These are phyloP conservation scores for Colletotrichum australisinense DNA, from an alignment of 2,329 filamentous ascomycete species.

Conservation along the genomic window DNA sequence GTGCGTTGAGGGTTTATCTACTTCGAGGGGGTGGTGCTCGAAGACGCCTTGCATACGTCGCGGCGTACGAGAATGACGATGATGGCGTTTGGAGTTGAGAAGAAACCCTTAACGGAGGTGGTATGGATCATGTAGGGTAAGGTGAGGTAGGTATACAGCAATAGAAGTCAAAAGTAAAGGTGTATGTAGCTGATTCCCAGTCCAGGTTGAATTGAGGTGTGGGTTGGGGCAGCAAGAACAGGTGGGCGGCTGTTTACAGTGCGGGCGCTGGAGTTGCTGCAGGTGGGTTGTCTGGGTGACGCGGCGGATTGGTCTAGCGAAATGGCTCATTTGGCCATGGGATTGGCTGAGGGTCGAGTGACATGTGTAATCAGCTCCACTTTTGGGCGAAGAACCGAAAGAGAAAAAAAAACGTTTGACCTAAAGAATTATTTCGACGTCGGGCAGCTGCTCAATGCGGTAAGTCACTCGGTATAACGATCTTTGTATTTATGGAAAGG, in stretches of 20 bases:
- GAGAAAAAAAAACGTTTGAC: neutral
- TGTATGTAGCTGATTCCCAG: constrained; percentile 16
- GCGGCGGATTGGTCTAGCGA: constrained; percentile 25
- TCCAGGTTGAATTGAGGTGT: neutral
- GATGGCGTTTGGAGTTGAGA: constrained; percentile 7
- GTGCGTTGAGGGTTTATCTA: constrained; percentile 3
- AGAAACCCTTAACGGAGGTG: constrained; percentile 14
- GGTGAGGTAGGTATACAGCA: neutral
- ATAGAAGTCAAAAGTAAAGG: neutral
- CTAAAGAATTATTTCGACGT: neutral
- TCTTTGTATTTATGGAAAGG: neutral
- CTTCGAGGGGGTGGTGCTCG: neutral
- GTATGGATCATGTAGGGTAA: constrained; percentile 23
- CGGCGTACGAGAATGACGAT: neutral
- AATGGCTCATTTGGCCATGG: constrained; percentile 20
- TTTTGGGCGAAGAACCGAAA: neutral
- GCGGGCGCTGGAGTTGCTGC: constrained; percentile 5
- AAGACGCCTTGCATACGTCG: constrained; percentile 4
- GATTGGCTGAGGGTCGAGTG: constrained; percentile 21
- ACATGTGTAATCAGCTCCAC: constrained; percentile 24
- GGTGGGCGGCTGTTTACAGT: constrained; percentile 31
- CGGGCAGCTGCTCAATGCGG: constrained; percentile 2
- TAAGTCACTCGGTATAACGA: constrained; percentile 14
- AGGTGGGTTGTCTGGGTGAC: constrained; percentile 31
- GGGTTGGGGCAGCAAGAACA: neutral